Percentiles rank a stretch among this genome's conserved stretches.
Evolutionary conservation across 805 yeast species (phyloP).

Genomic region (Ogataea pilisensis): DNA sequence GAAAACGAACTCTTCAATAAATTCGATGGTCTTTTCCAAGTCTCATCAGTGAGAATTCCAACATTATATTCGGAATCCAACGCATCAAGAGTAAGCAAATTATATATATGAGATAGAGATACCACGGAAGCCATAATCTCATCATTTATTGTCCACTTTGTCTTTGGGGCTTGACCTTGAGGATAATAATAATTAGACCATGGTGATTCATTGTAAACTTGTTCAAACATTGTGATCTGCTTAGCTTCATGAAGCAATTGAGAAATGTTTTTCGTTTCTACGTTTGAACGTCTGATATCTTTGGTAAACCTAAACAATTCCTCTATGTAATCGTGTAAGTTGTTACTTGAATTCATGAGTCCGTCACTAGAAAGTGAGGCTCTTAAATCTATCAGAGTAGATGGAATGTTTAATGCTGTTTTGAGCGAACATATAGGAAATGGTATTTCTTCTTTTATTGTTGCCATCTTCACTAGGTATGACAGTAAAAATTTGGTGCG

Average conservation of each 20-base stretch:
- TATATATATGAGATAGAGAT: slow-evolving; percentile 15
- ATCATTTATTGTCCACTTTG: slow-evolving; percentile 23
- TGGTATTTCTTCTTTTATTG: slow-evolving; percentile 9
- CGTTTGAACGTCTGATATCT: neutral
- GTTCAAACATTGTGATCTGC: slow-evolving; percentile 5
- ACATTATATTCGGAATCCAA: slow-evolving; percentile 10
- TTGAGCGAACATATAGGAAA: slow-evolving; percentile 7
- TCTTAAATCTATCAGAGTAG: slow-evolving; percentile 13
- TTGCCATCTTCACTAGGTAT: too few species aligned
- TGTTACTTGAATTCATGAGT: slow-evolving; percentile 24
- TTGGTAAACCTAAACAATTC: slow-evolving; percentile 12
- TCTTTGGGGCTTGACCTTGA: neutral
- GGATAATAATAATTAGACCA: slow-evolving; percentile 15
- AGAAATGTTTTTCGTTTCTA: neutral
- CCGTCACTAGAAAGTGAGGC: slow-evolving; percentile 11
- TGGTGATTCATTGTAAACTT: slow-evolving; percentile 7
- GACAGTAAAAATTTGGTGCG: too few species aligned
- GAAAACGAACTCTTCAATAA: slow-evolving; percentile 20
- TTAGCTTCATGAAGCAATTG: slow-evolving; percentile 13
- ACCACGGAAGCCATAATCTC: slow-evolving; percentile 21
- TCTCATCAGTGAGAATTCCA: slow-evolving; percentile 10
- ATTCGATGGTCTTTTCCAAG: slow-evolving; percentile 23
- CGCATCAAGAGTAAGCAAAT: slow-evolving; percentile 13
- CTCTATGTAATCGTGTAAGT: slow-evolving; percentile 23
- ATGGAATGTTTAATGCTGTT: slow-evolving; percentile 8